Conservation (phyloP, 495 filamentous ascomycete genomes). For the Trichoderma virens region DNA sequence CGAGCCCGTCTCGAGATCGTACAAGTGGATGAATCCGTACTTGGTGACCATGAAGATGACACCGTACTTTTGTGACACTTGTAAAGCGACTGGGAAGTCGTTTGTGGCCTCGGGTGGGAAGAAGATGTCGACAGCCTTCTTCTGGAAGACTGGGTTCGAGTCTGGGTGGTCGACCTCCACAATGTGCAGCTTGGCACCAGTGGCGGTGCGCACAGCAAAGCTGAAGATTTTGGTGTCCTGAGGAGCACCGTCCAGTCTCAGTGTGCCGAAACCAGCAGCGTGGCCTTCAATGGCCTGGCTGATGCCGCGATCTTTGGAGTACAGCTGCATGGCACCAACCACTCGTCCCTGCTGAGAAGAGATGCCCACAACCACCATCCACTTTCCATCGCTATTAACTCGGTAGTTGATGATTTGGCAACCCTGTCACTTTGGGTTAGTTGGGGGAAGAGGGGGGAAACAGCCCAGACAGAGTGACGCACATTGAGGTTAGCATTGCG, state of each 20-base stretch:
- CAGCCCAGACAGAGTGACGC: constrained; percentile 27
- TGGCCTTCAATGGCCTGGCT: constrained; percentile 96
- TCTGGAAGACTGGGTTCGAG: constrained; percentile 76
- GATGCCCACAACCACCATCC: constrained; percentile 97
- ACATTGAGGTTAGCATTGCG: constrained; percentile 81
- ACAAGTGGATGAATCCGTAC: constrained; percentile 98
- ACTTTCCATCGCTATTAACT: constrained; percentile 89
- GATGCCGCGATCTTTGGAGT: constrained; percentile 89
- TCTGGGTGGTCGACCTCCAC: constrained; percentile 94
- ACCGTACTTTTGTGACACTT: constrained; percentile 91
- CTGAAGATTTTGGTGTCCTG: constrained; percentile 92
- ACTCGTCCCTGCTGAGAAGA: constrained; percentile 88
- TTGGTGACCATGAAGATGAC: constrained; percentile 97
- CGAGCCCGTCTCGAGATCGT: constrained; percentile 93
- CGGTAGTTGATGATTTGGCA: constrained; percentile 99
- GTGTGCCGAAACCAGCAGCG: constrained; percentile 86
- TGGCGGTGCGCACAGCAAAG: constrained; percentile 82
- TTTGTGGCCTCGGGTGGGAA: constrained; percentile 91
- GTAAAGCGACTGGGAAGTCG: constrained; percentile 98
- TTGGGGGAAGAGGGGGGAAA: not conserved
- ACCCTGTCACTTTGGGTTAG: constrained; percentile 44
- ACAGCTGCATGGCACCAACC: constrained; percentile 92
- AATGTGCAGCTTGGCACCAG: constrained; percentile 92
- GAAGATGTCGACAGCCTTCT: constrained; percentile 96
- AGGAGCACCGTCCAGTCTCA: constrained; percentile 80